Conservation (phyloP, 164 flowering plant genomes). For the Brasenia schreberi region DNA sequence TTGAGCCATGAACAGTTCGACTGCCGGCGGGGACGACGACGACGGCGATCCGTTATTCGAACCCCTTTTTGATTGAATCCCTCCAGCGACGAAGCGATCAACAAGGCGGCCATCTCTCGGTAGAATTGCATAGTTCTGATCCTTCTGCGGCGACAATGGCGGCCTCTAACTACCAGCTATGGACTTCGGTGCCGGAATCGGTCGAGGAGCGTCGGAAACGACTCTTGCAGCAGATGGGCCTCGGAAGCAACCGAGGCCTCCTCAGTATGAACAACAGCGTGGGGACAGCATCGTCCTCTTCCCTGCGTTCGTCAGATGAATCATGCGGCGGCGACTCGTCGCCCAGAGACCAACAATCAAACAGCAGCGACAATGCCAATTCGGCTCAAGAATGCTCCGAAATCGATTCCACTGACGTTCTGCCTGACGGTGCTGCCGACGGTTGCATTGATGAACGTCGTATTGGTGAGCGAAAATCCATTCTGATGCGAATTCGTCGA, state of each 20-base stretch:
- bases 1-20: neutral
- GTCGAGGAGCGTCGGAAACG: constrained; percentile 69
- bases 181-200: constrained; percentile 78
- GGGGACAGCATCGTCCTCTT: constrained; percentile 1
- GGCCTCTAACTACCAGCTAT: constrained; percentile 53
- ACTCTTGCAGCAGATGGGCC: constrained; percentile 68
- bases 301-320: neutral
- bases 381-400: neutral
- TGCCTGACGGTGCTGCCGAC: too few species aligned
- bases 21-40: constrained; percentile 12
- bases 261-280: constrained; percentile 13
- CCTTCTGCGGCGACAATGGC: constrained; percentile 19
- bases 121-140: constrained; percentile 5
- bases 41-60: constrained; percentile 61
- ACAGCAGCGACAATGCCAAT: neutral
- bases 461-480: too few species aligned
- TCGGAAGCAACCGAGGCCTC: constrained; percentile 35
- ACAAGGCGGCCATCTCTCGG: neutral
- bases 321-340: neutral
- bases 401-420: constrained; percentile 3
- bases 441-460: too few species aligned
- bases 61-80: constrained; percentile 72
- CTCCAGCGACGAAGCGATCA: neutral
- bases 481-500: neutral
- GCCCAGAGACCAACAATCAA: neutral